Evolutionary conservation across 306 rosid species (phyloP).

Genomic region (Vicia villosa): DNA sequence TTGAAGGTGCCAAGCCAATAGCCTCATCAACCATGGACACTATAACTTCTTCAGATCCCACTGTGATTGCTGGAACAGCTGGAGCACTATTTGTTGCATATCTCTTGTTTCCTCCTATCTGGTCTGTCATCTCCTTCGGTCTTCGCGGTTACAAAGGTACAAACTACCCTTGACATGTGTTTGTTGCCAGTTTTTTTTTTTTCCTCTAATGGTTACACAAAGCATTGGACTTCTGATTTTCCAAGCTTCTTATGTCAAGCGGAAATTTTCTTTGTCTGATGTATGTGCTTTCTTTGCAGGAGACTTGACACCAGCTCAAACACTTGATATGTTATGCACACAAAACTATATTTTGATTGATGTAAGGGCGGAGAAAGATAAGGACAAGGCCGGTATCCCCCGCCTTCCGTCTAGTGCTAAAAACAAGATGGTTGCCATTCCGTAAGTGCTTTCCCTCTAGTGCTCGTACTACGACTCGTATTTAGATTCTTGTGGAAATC

Average conservation of each 20-base stretch:
- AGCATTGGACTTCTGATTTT: conserved; percentile 13
- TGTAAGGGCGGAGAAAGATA: conserved; percentile 86
- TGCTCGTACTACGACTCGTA: background rate
- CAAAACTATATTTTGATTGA: conserved; percentile 68
- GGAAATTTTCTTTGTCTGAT: conserved; percentile 17
- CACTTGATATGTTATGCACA: conserved; percentile 74
- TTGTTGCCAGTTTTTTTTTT: conserved; percentile 26
- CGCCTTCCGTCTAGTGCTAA: conserved; percentile 87
- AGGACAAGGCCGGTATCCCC: conserved; percentile 86
- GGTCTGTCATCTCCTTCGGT: conserved; percentile 69
- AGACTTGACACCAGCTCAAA: conserved; percentile 83
- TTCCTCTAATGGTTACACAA: background rate
- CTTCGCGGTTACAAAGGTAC: conserved; percentile 93
- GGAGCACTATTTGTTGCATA: conserved; percentile 74
- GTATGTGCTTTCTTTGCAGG: conserved; percentile 52
- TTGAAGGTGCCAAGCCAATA: conserved; percentile 84
- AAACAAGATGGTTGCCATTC: conserved; percentile 70
- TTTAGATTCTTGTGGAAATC: conserved; percentile 2
- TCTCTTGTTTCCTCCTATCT: conserved; percentile 77
- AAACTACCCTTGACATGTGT: conserved; percentile 14
- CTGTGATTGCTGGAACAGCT: conserved; percentile 70
- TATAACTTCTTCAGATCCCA: conserved; percentile 78
- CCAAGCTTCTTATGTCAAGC: conserved; percentile 14
- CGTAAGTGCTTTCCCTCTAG: conserved; percentile 59
- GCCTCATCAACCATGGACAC: conserved; percentile 75